Evolutionary conservation across 176 grass and related monocot genomes (phyloP), one percentile per base, ranked within the genome.

Genomic region (Eremochloa ophiuroides): DNA sequence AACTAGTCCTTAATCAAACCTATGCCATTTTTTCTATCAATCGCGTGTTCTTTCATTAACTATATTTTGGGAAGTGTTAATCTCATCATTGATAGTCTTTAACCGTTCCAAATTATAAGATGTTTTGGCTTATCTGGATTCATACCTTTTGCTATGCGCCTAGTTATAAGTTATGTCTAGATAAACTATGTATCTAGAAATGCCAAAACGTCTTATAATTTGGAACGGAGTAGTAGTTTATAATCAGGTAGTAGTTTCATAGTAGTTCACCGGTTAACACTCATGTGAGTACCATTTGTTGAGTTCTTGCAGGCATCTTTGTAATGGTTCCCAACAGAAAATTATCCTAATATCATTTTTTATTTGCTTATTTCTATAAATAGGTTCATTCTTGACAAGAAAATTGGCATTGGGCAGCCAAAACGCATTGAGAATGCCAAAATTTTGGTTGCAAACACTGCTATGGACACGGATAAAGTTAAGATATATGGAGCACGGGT

Each of bases 331-430:
- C 23, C 59, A 62, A 29, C 26, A 62, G 12, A 16, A 26, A 62
- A 62, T 16, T 4, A 7, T 29, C 14, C 27, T 62, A 29, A 29
- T 30, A 62, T 62, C 59, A n/a, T 62, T 28, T 61, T 62, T 62
- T 16, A 29, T 29, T 15, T 62, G 5, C 60, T 62, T 62, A 27
- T 62, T 85, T 38, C 46, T 41, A 58, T 73, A 63, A 81, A 5
- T 81, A 98, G 92, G 71, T 98, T 98, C 79, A 98, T 98, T 79
- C 91, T 98, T 87, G 95, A 98, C 86, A 98, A 95, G 86, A 98
- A 98, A 80, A 98, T 98, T 83, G 95, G 95, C 60, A 87, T 98
- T 65, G 95, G 95, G 7, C 95, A 98, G 70, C 95, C 92, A 31
- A 95, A 98, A 82, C 42, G 88, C 14, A 98, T 95, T 84, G 92